These are phyloP conservation scores for Alternaria brassicicola DNA, from an alignment of 2,329 filamentous ascomycete genomes.

Conservation along the genomic window DNA sequence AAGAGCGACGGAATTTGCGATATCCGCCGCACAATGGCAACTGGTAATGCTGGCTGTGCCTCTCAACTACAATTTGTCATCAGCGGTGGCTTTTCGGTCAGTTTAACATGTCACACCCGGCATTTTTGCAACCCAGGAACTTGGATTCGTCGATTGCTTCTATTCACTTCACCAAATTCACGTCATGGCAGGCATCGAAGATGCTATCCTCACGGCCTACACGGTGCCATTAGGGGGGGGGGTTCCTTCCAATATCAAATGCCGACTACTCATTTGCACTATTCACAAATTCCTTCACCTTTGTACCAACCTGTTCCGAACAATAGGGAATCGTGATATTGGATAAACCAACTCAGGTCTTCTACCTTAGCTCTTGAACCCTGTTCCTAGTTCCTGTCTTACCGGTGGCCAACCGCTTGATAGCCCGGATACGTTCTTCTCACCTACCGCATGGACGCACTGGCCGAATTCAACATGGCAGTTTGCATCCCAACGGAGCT, in stretches of 20 bases:
- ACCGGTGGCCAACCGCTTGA: neutral
- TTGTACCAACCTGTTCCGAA: neutral
- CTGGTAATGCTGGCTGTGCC: neutral
- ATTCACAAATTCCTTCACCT: neutral
- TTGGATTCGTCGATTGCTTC: neutral
- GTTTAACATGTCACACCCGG: neutral
- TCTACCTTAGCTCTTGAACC: neutral
- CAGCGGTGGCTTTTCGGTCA: neutral
- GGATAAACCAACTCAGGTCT: neutral
- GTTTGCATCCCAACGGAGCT: neutral
- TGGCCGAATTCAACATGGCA: neutral
- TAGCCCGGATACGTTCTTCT: neutral
- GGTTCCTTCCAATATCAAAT: neutral
- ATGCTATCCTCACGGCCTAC: neutral
- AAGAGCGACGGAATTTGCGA: neutral
- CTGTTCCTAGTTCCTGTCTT: neutral
- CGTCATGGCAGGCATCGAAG: neutral
- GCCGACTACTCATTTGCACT: neutral
- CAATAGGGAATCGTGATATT: neutral
- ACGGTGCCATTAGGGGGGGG: neutral
- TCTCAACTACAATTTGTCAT: neutral
- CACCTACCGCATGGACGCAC: neutral
- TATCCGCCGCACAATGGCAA: neutral
- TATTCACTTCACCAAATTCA: neutral
- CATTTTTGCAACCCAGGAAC: too few species aligned